Evolutionary conservation across 371 early-diverging fungal genomes (phyloP).

Genomic region (Zychaea mexicana): DNA sequence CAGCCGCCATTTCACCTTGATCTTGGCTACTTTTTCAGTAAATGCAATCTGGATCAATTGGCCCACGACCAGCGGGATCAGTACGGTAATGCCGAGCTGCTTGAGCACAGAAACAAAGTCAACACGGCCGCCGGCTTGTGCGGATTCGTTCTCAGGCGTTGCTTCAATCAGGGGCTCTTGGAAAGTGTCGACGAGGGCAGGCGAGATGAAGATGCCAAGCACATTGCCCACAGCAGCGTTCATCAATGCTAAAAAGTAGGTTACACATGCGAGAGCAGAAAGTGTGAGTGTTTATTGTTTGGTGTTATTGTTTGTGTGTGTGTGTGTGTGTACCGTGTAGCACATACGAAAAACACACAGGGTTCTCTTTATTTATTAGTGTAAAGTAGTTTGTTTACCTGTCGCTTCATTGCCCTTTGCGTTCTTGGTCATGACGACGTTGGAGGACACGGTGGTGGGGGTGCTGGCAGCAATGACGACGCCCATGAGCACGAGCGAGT

Average conservation of each 20-base stretch:
- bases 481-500: conserved; percentile 57
- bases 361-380: background rate
- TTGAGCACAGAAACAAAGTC: conserved; percentile 53
- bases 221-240: conserved; percentile 72
- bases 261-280: conserved; percentile 7
- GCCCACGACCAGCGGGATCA: conserved; percentile 61
- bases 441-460: conserved; percentile 74
- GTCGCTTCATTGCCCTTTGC: conserved; percentile 67
- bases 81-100: conserved; percentile 60
- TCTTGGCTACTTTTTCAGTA: conserved; percentile 45
- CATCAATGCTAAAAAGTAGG: conserved; percentile 48
- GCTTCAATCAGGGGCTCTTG: conserved; percentile 35
- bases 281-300: background rate
- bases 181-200: conserved; percentile 50
- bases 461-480: conserved; percentile 65
- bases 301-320: no score
- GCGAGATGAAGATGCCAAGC: conserved; percentile 67
- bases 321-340: no score
- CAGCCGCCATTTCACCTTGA: conserved; percentile 49
- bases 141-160: conserved; percentile 34
- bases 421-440: conserved; percentile 73
- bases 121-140: conserved; percentile 38
- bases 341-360: no score
- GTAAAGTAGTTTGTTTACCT: conserved; percentile 18
- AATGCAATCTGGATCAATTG: conserved; percentile 57